Base-by-base conservation (phyloP, 2,329 filamentous ascomycete species). In the Leptographium lundbergii region DNA sequence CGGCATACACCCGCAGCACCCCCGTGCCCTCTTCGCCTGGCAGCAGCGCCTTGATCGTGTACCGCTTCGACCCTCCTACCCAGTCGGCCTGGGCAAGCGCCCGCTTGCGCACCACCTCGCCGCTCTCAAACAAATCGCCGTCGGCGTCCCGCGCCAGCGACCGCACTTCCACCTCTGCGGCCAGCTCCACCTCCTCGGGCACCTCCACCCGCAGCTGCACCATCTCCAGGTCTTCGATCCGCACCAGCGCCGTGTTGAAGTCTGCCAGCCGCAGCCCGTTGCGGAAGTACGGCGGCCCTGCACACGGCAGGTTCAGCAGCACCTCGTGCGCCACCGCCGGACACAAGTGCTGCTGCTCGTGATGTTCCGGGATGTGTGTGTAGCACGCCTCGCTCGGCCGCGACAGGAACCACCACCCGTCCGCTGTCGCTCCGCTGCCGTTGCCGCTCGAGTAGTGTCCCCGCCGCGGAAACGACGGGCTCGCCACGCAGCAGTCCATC, bases 331-430 rank as follows among this genome's bases (percentile, higher is more conserved):
- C 85, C 27, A 96, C 84, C 0, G 91, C 85, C 19, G 94, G 94
- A 61, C 91, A 91, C 59, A 99, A 86, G 68, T 97, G 94, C 70
- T 99, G 94, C 67, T 97, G 91, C 61, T 86, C 81, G 57, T 91
- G 87, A 59, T 90, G 82, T 59, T 96, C 82, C 6, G 94, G 91
- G 25, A 99, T 86, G 71, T 99, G 94, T 1, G 94, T 96, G 79
- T 92, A 99, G 77, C 92, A 97, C 10, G 92, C 82, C 71, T 99
- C 90, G 53, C 86, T 81, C 6, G 95, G 95, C 10, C 89, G 82
- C 1, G 89, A 77, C n/a, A 99, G 81, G 74, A 99, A 99, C 79
- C 91, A 99, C 86, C 90, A 97, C 36, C 78, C 78, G 65, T 99
- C 94, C 0, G 94, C 90, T 1, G 81, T 76, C 51, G 85, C 81